A percentile compares a stretch with the other conserved stretches of the same genome.
These are phyloP conservation scores for Aspergillus ellipticus DNA, from an alignment of 495 filamentous ascomycete species.

Conservation along the genomic window DNA sequence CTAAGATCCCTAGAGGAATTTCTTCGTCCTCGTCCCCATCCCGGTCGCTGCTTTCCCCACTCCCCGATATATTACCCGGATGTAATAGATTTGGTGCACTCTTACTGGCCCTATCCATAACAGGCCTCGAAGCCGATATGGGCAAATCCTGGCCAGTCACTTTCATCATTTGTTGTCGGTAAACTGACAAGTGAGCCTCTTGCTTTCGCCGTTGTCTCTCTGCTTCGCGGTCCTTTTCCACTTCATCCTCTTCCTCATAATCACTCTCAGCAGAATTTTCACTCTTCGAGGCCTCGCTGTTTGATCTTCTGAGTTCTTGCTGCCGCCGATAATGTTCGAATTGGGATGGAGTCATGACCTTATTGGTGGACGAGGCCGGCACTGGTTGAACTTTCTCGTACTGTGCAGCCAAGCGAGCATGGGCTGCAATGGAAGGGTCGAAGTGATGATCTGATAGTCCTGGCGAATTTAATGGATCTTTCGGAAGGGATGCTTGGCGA, in stretches of 20 bases:
- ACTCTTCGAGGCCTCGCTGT: conserved; percentile 44
- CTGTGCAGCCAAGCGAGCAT: conserved; percentile 51
- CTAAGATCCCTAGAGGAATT: conserved; percentile 80
- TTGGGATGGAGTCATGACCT: conserved; percentile 85
- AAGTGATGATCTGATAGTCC: conserved; percentile 39
- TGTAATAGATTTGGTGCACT: conserved; percentile 46
- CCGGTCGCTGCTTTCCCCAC: conserved; percentile 50
- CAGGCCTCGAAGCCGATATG: conserved; percentile 38
- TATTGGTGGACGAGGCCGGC: conserved; percentile 49
- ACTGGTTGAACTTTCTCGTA: conserved; percentile 42
- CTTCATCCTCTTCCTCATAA: conserved; percentile 80
- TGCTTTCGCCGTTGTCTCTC: conserved; percentile 81
- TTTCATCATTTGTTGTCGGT: conserved; percentile 97
- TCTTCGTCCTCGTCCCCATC: conserved; percentile 85
- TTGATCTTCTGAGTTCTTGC: conserved; percentile 61
- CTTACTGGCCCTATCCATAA: conserved; percentile 37
- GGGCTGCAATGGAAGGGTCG: conserved; percentile 50
- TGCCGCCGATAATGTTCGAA: conserved; percentile 81
- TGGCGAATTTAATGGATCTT: conserved; percentile 25
- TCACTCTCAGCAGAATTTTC: conserved; percentile 53
- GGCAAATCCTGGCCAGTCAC: conserved; percentile 71
- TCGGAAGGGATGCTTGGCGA: conserved; percentile 13
- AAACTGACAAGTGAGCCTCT: conserved; percentile 85
- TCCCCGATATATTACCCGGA: conserved; percentile 34
- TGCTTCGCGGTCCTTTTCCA: conserved; percentile 66